These are phyloP conservation scores for Rhodotorula sphaerocarpa DNA, from an alignment of 768 basidiomycete genomes.

Conservation along the genomic window DNA sequence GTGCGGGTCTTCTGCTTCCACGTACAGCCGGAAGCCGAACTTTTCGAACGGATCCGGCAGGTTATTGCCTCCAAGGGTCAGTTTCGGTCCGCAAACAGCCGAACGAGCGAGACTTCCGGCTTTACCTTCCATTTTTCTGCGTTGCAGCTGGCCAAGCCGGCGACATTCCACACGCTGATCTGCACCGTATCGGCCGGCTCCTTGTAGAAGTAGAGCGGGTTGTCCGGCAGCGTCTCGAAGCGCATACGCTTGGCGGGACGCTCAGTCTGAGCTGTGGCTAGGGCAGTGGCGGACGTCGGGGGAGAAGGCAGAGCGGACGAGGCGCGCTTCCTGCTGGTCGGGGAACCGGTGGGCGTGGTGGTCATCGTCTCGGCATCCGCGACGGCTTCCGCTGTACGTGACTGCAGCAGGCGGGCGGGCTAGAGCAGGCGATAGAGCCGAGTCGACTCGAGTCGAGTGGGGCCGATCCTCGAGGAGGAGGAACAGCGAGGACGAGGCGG, in stretches of 20 bases:
- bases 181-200: slow-evolving; percentile 48
- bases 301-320: no score
- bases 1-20: slow-evolving; percentile 78
- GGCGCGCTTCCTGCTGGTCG: no score
- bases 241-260: slow-evolving; percentile 2
- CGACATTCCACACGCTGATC: slow-evolving; percentile 71
- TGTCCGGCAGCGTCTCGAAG: neutral
- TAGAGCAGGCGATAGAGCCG: no score
- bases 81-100: no score
- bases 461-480: no score
- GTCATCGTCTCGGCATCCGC: no score
- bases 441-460: no score
- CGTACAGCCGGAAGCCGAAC: slow-evolving; percentile 70
- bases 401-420: no score
- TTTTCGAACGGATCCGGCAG: neutral
- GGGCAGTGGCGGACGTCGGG: neutral
- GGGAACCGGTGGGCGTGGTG: no score
- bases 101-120: neutral
- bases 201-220: slow-evolving; percentile 8
- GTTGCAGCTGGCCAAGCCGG: slow-evolving; percentile 56
- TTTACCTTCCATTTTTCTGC: slow-evolving; percentile 12
- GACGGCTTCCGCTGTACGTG: no score
- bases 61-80: no score
- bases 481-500: no score
- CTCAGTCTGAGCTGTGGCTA: neutral